Percentiles rank a stretch among this genome's conserved stretches.
phyloP scores from a whole-genome alignment of 2,329 filamentous ascomycete species.

The Diaporthe sp. region DNA sequence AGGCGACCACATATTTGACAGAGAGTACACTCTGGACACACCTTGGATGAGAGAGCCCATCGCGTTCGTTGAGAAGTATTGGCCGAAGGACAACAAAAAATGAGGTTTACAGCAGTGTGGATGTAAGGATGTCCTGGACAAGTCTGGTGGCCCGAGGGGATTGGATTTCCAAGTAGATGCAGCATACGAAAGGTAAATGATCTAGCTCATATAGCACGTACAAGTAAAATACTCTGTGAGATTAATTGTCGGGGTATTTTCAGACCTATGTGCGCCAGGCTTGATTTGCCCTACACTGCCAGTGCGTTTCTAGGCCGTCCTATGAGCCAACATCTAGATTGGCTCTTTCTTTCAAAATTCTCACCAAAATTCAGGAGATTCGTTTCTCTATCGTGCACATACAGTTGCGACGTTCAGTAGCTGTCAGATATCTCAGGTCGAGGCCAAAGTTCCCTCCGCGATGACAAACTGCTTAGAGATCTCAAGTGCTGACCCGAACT shows the following conservation, averaged over 20 bases:
- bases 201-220: neutral
- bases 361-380: neutral
- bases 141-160: neutral
- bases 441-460: no score
- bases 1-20: constrained; percentile 39
- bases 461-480: no score
- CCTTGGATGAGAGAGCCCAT: constrained; percentile 1
- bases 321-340: neutral
- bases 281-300: neutral
- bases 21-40: constrained; percentile 28
- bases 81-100: neutral
- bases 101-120: neutral
- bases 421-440: no score
- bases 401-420: no score
- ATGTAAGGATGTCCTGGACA: neutral
- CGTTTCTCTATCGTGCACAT: no score
- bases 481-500: no score
- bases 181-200: neutral
- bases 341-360: neutral
- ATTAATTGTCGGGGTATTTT: neutral
- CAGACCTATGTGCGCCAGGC: neutral
- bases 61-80: neutral
- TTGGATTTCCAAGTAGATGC: neutral
- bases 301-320: neutral
- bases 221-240: neutral